These are phyloP conservation scores for Fusarium poae DNA, from an alignment of 2,329 filamentous ascomycete genomes.

Conservation along the genomic window DNA sequence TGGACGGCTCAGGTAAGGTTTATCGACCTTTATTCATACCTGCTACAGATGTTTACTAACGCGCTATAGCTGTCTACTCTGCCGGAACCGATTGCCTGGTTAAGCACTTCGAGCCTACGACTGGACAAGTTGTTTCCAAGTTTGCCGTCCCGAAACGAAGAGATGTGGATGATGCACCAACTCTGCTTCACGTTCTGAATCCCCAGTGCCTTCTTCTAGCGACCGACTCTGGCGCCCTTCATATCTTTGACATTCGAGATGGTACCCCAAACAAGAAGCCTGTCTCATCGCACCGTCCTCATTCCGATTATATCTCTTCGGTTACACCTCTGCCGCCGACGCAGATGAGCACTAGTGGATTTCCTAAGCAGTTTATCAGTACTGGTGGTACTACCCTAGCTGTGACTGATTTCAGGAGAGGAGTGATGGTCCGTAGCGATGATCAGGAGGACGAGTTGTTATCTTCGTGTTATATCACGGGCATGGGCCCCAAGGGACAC, in stretches of 20 bases:
- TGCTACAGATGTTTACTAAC: slow-evolving; percentile 5
- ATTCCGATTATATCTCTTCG: slow-evolving; percentile 93
- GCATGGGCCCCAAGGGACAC: slow-evolving; percentile 75
- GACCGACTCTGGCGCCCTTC: slow-evolving; percentile 89
- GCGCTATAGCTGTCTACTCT: slow-evolving; percentile 69
- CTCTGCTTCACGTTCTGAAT: slow-evolving; percentile 84
- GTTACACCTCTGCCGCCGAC: slow-evolving; percentile 86
- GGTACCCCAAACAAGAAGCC: slow-evolving; percentile 71
- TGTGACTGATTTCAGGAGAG: slow-evolving; percentile 87
- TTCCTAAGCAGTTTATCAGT: slow-evolving; percentile 93
- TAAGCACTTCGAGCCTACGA: slow-evolving; percentile 69
- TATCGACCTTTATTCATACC: no score
- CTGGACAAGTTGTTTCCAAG: slow-evolving; percentile 82
- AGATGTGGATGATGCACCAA: slow-evolving; percentile 75
- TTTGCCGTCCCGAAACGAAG: slow-evolving; percentile 76
- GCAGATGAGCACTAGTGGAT: slow-evolving; percentile 85
- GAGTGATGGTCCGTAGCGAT: slow-evolving; percentile 88
- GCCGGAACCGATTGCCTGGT: slow-evolving; percentile 72
- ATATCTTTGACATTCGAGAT: slow-evolving; percentile 86
- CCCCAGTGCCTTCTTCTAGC: slow-evolving; percentile 89
- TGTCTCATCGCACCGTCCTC: slow-evolving; percentile 84
- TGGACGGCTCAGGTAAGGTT: slow-evolving; percentile 76
- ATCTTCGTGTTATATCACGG: slow-evolving; percentile 82
- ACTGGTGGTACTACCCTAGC: slow-evolving; percentile 93
- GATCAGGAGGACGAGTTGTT: slow-evolving; percentile 95